These are phyloP conservation scores for Orobanche coerulescens DNA, from an alignment of 257 asterid species.

Conservation along the genomic window DNA sequence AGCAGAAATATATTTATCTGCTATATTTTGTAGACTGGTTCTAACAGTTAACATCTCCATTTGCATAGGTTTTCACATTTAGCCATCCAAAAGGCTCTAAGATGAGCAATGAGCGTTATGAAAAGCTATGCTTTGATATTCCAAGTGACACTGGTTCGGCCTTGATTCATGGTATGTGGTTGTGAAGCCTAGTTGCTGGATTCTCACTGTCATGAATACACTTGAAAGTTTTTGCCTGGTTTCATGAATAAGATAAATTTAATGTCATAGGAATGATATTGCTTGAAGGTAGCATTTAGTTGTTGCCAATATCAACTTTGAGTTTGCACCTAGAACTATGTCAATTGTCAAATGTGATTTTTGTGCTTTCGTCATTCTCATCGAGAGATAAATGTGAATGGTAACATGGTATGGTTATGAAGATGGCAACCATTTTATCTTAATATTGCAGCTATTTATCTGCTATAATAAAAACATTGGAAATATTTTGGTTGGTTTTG, in stretches of 20 bases:
- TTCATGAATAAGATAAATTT: not conserved
- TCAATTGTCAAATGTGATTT: not conserved
- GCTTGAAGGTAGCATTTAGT: not conserved
- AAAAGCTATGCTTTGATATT: slow-evolving; percentile 63
- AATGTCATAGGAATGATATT: not conserved
- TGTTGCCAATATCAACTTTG: not conserved
- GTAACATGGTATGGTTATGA: not conserved
- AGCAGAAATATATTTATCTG: not conserved
- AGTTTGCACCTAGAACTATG: not conserved
- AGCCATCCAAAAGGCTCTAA: slow-evolving; percentile 62
- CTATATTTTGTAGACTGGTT: slow-evolving; percentile 1
- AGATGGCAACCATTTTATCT: not conserved
- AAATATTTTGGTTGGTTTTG: not conserved
- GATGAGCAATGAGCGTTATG: slow-evolving; percentile 62
- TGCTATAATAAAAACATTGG: not conserved
- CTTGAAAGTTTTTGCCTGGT: not conserved
- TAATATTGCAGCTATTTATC: not conserved
- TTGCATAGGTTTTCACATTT: slow-evolving; percentile 74
- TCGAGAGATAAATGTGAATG: not conserved
- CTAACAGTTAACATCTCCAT: slow-evolving; percentile 21
- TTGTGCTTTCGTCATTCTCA: not conserved
- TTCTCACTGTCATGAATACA: slow-evolving; percentile 10
- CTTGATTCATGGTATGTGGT: slow-evolving; percentile 72
- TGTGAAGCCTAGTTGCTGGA: not conserved
- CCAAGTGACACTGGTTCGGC: slow-evolving; percentile 79